Conservation (phyloP, 192 early-diverging fungal species). For the Entomortierella lignicola region DNA sequence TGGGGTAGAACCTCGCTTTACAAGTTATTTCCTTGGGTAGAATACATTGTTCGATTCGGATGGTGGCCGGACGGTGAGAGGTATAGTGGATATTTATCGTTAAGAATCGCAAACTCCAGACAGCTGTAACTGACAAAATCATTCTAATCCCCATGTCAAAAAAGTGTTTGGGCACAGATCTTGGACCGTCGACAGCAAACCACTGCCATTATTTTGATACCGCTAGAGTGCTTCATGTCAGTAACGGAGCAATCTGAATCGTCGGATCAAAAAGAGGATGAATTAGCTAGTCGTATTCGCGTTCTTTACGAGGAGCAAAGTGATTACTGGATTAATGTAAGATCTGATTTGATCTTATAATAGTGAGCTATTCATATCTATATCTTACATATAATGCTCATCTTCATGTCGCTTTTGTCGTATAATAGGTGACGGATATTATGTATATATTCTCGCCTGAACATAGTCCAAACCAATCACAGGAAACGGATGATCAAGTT, state of each 20-base stretch:
- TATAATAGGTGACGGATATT: constrained; percentile 36
- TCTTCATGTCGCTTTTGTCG: neutral
- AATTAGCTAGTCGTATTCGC: constrained; percentile 39
- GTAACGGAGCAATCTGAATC: constrained; percentile 53
- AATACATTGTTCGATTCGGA: constrained; percentile 74
- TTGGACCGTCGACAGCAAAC: constrained; percentile 65
- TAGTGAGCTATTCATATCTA: too few relatives aligned
- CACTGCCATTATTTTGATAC: constrained; percentile 64
- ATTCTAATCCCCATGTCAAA: too few relatives aligned
- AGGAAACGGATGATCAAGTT: constrained; percentile 5
- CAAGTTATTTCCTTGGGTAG: constrained; percentile 71
- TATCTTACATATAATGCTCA: neutral
- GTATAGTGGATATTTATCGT: too few relatives aligned
- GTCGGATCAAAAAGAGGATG: constrained; percentile 25
- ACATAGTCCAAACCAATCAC: neutral
- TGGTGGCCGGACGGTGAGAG: constrained; percentile 70
- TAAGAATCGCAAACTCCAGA: too few relatives aligned
- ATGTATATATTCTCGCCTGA: constrained; percentile 30
- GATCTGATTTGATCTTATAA: too few relatives aligned
- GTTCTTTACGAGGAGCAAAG: constrained; percentile 66
- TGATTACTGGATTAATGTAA: constrained; percentile 72
- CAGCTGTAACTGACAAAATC: too few relatives aligned
- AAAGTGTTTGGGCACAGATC: constrained; percentile 71
- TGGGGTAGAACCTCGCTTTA: constrained; percentile 54
- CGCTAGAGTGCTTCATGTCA: constrained; percentile 61